Conservation (phyloP, 371 early-diverging fungal genomes). For the Apophysomyces sp. region DNA sequence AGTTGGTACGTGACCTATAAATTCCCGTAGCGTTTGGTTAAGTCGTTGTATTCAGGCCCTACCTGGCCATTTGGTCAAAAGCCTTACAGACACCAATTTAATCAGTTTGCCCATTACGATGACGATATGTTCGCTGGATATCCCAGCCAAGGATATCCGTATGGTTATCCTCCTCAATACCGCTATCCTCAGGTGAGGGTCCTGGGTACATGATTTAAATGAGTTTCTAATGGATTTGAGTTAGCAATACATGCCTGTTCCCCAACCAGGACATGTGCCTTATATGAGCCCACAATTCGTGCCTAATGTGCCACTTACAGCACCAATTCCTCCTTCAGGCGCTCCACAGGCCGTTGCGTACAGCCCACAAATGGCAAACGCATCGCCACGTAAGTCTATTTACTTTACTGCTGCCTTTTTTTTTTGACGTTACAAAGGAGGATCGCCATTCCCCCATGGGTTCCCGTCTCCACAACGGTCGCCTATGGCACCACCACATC, state of each 20-base stretch:
- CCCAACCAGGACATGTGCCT: constrained; percentile 33
- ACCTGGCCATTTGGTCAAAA: constrained; percentile 52
- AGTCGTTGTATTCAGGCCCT: constrained; percentile 25
- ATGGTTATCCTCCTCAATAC: constrained; percentile 42
- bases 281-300: constrained; percentile 54
- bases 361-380: constrained; percentile 48
- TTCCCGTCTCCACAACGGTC: constrained; percentile 52
- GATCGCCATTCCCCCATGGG: constrained; percentile 46
- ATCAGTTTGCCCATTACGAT: constrained; percentile 32
- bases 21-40: not conserved
- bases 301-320: constrained; percentile 35
- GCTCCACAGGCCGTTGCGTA: constrained; percentile 37
- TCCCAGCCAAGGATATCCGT: constrained; percentile 42
- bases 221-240: not conserved
- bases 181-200: constrained; percentile 41
- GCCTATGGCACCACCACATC: constrained; percentile 51
- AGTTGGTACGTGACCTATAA: constrained; percentile 21
- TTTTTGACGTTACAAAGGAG: constrained; percentile 20
- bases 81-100: constrained; percentile 44
- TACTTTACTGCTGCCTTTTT: not conserved
- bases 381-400: constrained; percentile 37
- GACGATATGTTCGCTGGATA: constrained; percentile 37
- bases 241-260: constrained; percentile 38
- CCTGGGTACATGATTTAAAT: not conserved
- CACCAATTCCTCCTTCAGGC: constrained; percentile 35